These are phyloP conservation scores for Floccularia luteovirens DNA, from an alignment of 768 basidiomycete species.

Conservation along the genomic window DNA sequence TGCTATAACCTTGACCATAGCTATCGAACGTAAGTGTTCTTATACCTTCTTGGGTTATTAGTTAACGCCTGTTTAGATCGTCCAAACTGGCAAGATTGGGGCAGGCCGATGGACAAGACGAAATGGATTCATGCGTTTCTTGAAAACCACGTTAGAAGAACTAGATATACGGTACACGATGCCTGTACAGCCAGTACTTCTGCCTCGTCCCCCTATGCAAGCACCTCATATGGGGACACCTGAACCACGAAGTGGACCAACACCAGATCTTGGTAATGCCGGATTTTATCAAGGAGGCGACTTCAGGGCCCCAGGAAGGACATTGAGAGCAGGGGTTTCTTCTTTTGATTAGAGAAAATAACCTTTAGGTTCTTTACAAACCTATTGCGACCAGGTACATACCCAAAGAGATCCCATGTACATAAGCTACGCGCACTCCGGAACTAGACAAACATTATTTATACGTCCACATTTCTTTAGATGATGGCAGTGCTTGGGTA, in stretches of 20 bases:
- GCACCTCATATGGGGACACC: slow-evolving; percentile 9
- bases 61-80: slow-evolving; percentile 36
- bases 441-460: too few relatives aligned
- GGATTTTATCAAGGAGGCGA: slow-evolving; percentile 16
- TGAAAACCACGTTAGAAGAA: slow-evolving; percentile 66
- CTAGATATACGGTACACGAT: slow-evolving; percentile 64
- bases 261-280: slow-evolving; percentile 14
- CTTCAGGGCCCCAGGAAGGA: slow-evolving; percentile 11
- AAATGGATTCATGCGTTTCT: slow-evolving; percentile 66
- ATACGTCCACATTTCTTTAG: too few relatives aligned
- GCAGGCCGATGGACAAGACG: slow-evolving; percentile 71
- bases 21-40: slow-evolving; percentile 57
- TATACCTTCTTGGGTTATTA: slow-evolving; percentile 2
- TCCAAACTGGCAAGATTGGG: slow-evolving; percentile 86
- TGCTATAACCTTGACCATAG: slow-evolving; percentile 55
- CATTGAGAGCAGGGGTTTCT: slow-evolving; percentile 13
- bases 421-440: not conserved
- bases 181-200: slow-evolving; percentile 65
- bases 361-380: not conserved
- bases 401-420: not conserved
- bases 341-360: slow-evolving; percentile 7
- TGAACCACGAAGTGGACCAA: slow-evolving; percentile 5
- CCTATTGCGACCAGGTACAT: not conserved
- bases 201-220: slow-evolving; percentile 24
- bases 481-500: too few relatives aligned